A percentile compares a stretch with the other conserved stretches of the same genome.
Conservation (phyloP, 768 basidiomycete genomes). For the Sporobolomyces pararoseus region DNA sequence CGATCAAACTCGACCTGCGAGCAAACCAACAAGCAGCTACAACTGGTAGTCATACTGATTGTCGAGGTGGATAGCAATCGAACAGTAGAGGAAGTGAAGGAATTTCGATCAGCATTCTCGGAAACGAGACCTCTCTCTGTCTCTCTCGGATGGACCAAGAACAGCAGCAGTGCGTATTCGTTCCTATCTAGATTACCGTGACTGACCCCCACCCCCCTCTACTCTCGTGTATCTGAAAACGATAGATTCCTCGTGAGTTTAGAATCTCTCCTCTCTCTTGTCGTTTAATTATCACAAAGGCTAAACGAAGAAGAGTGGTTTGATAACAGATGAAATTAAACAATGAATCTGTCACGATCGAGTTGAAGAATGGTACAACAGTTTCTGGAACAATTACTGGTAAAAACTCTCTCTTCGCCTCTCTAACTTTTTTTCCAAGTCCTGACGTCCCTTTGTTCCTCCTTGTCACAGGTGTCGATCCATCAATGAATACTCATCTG, state of each 20-base stretch:
- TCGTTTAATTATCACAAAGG: background rate
- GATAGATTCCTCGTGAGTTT: conserved; percentile 33
- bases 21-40: no score
- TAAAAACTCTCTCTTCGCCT: conserved; percentile 47
- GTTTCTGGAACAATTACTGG: conserved; percentile 97
- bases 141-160: no score
- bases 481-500: conserved; percentile 98
- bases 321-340: conserved; percentile 81
- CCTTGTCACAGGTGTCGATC: conserved; percentile 74
- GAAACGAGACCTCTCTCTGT: no score
- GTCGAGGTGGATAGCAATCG: no score
- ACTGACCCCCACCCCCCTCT: no score
- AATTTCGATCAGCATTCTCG: no score
- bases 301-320: background rate
- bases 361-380: conserved; percentile 93
- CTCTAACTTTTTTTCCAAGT: background rate
- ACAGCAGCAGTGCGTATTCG: background rate
- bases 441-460: background rate
- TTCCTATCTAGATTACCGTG: no score
- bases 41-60: no score
- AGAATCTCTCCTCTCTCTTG: background rate
- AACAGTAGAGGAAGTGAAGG: no score
- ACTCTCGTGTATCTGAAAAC: no score
- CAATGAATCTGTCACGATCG: conserved; percentile 97
- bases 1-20: no score